Conservation (phyloP, 2,329 filamentous ascomycete genomes). For the Claviceps maximensis region DNA sequence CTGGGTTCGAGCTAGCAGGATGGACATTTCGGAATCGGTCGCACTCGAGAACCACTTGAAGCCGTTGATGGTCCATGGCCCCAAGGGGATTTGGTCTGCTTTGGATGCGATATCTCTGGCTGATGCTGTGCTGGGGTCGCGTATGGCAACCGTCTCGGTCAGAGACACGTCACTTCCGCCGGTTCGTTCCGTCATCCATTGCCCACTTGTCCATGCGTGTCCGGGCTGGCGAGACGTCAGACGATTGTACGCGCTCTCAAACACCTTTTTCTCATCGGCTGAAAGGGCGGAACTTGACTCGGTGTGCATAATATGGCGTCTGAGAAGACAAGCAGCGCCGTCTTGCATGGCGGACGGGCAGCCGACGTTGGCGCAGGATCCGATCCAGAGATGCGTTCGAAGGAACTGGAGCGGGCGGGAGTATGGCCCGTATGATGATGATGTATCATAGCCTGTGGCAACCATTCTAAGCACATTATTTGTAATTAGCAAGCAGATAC, state of each 20-base stretch:
- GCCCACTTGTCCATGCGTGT: constrained; percentile 55
- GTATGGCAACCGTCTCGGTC: constrained; percentile 48
- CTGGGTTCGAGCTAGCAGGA: constrained; percentile 47
- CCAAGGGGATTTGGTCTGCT: constrained; percentile 24
- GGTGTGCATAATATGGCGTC: constrained; percentile 26
- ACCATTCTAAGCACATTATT: constrained; percentile 29
- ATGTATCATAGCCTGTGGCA: constrained; percentile 43
- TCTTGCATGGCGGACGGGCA: constrained; percentile 58
- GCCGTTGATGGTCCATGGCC: constrained; percentile 47
- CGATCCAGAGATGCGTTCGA: constrained; percentile 42
- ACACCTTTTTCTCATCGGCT: constrained; percentile 24
- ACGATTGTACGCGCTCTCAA: constrained; percentile 38
- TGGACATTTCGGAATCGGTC: constrained; percentile 31
- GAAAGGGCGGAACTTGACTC: constrained; percentile 15
- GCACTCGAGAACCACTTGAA: constrained; percentile 45
- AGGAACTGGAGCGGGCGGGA: constrained; percentile 48
- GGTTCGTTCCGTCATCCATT: constrained; percentile 65
- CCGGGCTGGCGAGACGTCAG: constrained; percentile 37
- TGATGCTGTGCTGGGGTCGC: constrained; percentile 8
- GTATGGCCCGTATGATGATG: constrained; percentile 30
- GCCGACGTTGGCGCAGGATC: constrained; percentile 45
- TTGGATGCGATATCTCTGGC: constrained; percentile 9
- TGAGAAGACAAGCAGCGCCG: constrained; percentile 41
- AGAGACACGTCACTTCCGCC: constrained; percentile 57
- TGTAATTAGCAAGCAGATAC: too few species aligned